Conservation (phyloP, 1,284 basidiomycete genomes). For the Trametes versicolor region DNA sequence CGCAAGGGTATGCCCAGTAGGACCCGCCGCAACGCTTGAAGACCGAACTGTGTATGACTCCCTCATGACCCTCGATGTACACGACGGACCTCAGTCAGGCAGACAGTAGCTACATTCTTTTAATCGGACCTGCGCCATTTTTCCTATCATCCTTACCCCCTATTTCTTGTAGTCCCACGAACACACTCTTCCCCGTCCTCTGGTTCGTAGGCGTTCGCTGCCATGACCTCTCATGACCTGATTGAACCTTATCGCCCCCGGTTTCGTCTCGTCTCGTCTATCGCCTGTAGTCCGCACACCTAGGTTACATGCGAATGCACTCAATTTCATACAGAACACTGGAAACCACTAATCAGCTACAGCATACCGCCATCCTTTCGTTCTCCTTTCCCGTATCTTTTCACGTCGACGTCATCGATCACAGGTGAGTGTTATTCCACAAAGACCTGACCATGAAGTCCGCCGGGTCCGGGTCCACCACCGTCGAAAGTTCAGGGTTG, state of each 20-base stretch:
- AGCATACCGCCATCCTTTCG: background rate
- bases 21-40: background rate
- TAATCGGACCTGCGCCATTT: constrained; percentile 23
- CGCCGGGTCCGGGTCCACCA: constrained; percentile 48
- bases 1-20: constrained; percentile 51
- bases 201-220: constrained; percentile 10
- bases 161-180: constrained; percentile 23
- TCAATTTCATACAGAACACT: background rate
- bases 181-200: background rate
- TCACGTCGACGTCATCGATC: background rate
- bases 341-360: background rate
- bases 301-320: constrained; percentile 14
- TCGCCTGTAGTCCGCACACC: background rate
- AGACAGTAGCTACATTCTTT: constrained; percentile 27
- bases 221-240: constrained; percentile 22
- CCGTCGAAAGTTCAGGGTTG: constrained; percentile 51
- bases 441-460: constrained; percentile 64
- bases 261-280: background rate
- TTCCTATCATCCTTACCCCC: constrained; percentile 1
- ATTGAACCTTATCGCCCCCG: constrained; percentile 12
- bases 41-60: constrained; percentile 24
- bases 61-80: constrained; percentile 31
- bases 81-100: constrained; percentile 34
- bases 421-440: constrained; percentile 65
- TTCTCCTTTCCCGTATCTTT: background rate